Evolutionary conservation across 352 stramenopile genomes (phyloP).

Genomic region (Globisporangium recalcitrans): DNA sequence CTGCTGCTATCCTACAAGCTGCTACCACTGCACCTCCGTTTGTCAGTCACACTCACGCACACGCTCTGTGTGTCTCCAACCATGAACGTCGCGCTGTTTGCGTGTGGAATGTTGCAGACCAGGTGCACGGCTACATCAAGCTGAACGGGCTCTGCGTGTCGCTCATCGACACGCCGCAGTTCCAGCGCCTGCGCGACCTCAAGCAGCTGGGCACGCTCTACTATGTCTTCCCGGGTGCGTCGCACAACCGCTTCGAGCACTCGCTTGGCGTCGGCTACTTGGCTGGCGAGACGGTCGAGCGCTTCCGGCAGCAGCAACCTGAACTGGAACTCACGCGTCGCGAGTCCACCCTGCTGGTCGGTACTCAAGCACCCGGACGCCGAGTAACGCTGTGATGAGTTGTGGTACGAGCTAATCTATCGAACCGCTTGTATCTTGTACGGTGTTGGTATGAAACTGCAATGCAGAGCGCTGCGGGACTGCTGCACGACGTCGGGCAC

Average conservation of each 20-base stretch:
- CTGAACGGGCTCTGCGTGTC: conserved; percentile 70
- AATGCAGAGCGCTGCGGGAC: conserved; percentile 56
- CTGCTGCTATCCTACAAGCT: not conserved
- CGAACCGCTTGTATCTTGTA: not conserved
- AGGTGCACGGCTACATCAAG: conserved; percentile 80
- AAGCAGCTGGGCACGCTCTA: conserved; percentile 92
- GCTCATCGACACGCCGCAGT: conserved; percentile 91
- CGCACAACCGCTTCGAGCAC: conserved; percentile 96
- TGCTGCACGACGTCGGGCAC: conserved; percentile 90
- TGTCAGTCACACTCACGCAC: not conserved
- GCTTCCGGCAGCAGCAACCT: conserved; percentile 83
- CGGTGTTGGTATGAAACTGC: not conserved
- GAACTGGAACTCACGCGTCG: conserved; percentile 87
- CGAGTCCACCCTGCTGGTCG: conserved; percentile 66
- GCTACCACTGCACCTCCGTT: not conserved
- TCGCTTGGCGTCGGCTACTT: conserved; percentile 93
- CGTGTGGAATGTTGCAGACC: conserved; percentile 28
- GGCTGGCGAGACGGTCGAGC: conserved; percentile 81
- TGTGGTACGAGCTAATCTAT: not conserved
- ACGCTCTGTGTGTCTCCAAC: not conserved
- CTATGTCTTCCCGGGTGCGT: conserved; percentile 83
- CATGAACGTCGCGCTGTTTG: not conserved
- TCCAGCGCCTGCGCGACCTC: conserved; percentile 92
- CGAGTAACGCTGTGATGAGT: not conserved
- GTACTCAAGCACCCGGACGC: not conserved